A percentile compares a stretch with the other conserved stretches of the same genome.
phyloP scores from a whole-genome alignment of 1,284 basidiomycete species.

The Mixia osmundae region DNA sequence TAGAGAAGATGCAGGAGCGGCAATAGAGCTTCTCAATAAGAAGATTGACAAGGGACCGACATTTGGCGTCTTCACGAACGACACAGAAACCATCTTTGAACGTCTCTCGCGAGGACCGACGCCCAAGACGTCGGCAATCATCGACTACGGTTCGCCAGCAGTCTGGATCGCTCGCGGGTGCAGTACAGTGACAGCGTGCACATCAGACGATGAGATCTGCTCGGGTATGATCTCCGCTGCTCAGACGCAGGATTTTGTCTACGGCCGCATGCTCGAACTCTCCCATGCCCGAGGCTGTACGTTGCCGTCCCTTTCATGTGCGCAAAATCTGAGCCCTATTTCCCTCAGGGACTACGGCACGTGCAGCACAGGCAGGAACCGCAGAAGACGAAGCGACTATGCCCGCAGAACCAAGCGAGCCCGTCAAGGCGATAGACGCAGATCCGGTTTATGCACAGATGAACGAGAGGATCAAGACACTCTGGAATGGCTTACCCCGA shows the following conservation, averaged over 20 bases:
- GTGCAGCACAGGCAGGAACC: slow-evolving; percentile 10
- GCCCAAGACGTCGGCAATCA: slow-evolving; percentile 37
- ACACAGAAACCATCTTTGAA: slow-evolving; percentile 66
- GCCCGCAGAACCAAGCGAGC: not conserved
- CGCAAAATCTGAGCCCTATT: not conserved
- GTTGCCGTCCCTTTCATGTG: slow-evolving; percentile 17
- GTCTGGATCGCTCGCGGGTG: slow-evolving; percentile 63
- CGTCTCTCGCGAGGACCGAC: slow-evolving; percentile 34
- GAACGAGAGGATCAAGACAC: slow-evolving; percentile 34
- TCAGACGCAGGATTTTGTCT: slow-evolving; percentile 34
- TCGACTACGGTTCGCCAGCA: slow-evolving; percentile 58
- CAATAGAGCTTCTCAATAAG: slow-evolving; percentile 51
- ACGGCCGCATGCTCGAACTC: slow-evolving; percentile 53
- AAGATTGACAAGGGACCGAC: slow-evolving; percentile 50
- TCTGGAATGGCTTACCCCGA: slow-evolving; percentile 45
- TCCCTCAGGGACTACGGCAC: not conserved
- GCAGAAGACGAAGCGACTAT: not conserved
- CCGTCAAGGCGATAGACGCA: not conserved
- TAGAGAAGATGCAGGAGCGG: slow-evolving; percentile 70
- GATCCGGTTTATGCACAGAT: slow-evolving; percentile 25
- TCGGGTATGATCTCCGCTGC: not conserved
- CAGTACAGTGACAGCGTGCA: slow-evolving; percentile 43
- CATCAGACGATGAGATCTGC: slow-evolving; percentile 39
- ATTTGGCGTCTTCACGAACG: slow-evolving; percentile 58
- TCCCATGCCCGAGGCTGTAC: slow-evolving; percentile 52